These are phyloP conservation scores for Ophiostoma sp. DNA, from an alignment of 2,329 filamentous ascomycete genomes.

Conservation along the genomic window DNA sequence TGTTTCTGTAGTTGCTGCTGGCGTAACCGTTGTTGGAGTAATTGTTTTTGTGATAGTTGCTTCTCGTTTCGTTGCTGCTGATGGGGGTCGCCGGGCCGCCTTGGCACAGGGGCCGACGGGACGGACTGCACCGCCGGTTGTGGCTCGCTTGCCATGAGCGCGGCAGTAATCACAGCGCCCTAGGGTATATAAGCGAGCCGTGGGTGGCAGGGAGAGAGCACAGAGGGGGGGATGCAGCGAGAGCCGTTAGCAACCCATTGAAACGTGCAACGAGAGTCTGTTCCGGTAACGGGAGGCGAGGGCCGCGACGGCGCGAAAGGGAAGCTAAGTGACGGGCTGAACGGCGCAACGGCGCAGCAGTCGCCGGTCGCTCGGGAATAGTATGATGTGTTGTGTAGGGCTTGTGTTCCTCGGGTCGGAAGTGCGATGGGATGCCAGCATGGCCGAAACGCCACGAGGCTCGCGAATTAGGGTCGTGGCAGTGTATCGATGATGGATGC, in stretches of 20 bases:
- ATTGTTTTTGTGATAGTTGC: slow-evolving; percentile 20
- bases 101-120: slow-evolving; percentile 16
- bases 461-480: background rate
- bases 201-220: slow-evolving; percentile 6
- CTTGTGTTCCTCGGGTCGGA: background rate
- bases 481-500: background rate
- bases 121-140: slow-evolving; percentile 17
- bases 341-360: background rate
- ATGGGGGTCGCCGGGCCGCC: slow-evolving; percentile 16
- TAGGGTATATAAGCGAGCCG: background rate
- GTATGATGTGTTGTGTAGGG: background rate
- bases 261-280: background rate
- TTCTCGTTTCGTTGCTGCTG: slow-evolving; percentile 18
- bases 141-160: slow-evolving; percentile 23
- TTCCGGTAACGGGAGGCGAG: background rate
- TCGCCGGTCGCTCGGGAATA: background rate
- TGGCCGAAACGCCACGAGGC: slow-evolving; percentile 7
- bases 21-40: slow-evolving; percentile 21
- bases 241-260: slow-evolving; percentile 12
- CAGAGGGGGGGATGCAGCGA: background rate
- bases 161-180: background rate
- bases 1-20: slow-evolving; percentile 20
- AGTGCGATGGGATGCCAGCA: background rate
- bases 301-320: background rate
- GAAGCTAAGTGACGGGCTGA: background rate